Conservation (phyloP, 257 asterid genomes). For the Pogostemon cablin region DNA sequence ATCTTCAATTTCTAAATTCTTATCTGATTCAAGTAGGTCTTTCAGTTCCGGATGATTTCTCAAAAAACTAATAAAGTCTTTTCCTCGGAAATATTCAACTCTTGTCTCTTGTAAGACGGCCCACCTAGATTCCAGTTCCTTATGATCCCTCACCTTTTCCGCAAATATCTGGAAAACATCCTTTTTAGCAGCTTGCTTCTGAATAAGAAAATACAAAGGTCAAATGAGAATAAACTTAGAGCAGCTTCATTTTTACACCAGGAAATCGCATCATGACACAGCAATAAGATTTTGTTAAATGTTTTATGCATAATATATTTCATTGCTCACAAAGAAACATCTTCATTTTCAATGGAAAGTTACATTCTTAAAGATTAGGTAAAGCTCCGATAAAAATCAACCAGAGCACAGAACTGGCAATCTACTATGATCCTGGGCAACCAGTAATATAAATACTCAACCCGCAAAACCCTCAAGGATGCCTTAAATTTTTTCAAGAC, state of each 20-base stretch:
- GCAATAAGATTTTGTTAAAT: background rate
- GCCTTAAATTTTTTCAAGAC: constrained; percentile 10
- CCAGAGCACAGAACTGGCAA: background rate
- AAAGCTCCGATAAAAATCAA: too few relatives aligned
- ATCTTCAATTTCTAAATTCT: constrained; percentile 74
- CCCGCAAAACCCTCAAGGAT: background rate
- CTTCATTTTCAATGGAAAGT: background rate
- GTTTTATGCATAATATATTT: background rate
- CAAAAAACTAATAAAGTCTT: constrained; percentile 81
- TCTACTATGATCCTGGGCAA: constrained; percentile 15
- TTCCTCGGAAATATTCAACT: constrained; percentile 95
- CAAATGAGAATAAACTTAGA: constrained; percentile 19
- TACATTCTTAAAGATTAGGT: background rate
- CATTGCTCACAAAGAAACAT: background rate
- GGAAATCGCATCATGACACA: constrained; percentile 26
- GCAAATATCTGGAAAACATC: constrained; percentile 88
- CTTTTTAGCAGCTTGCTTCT: constrained; percentile 81
- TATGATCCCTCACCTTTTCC: constrained; percentile 95
- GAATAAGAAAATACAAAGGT: constrained; percentile 43
- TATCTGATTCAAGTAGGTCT: constrained; percentile 77
- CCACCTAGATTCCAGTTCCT: constrained; percentile 97
- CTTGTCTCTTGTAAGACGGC: constrained; percentile 98
- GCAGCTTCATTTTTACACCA: constrained; percentile 15
- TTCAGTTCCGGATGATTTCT: constrained; percentile 78
- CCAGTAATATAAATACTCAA: constrained; percentile 10